phyloP scores from a whole-genome alignment of 148 eudicot genomes.

The Salicornia ramosissima region DNA sequence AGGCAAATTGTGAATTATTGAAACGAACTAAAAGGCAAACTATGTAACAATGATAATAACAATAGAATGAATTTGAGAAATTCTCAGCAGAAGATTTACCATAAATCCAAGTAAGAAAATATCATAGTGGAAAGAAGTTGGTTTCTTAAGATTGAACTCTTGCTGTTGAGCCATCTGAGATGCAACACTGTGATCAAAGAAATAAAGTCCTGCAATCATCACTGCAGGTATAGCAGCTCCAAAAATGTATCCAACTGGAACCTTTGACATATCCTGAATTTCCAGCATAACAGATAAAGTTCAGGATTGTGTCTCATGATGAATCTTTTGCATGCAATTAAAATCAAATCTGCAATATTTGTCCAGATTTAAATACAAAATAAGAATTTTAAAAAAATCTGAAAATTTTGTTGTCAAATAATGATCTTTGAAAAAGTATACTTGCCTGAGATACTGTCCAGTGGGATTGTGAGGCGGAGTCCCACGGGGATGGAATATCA shows the following conservation, averaged over 20 bases:
- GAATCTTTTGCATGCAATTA: neutral
- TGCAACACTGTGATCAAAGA: conserved; percentile 95
- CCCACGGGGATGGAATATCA: conserved; percentile 76
- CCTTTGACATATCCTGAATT: conserved; percentile 70
- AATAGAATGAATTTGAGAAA: neutral
- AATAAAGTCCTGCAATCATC: conserved; percentile 90
- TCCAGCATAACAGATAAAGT: neutral
- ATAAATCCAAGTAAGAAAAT: conserved; percentile 68
- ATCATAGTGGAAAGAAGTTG: conserved; percentile 80
- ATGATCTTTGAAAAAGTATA: neutral
- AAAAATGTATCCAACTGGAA: conserved; percentile 58
- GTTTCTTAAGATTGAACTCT: conserved; percentile 86
- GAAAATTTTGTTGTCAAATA: neutral
- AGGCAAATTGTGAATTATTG: too few species aligned
- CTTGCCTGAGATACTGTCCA: conserved; percentile 73
- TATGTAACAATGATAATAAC: too few species aligned
- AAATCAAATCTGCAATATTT: neutral
- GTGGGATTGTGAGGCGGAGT: conserved; percentile 54
- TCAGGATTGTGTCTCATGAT: neutral
- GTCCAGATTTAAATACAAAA: neutral
- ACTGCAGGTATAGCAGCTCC: conserved; percentile 75
- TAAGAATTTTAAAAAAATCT: too few species aligned
- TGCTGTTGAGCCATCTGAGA: conserved; percentile 89
- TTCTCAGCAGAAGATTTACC: conserved; percentile 32
- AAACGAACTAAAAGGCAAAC: too few species aligned